These are phyloP conservation scores for Pelargonium nanum DNA, from an alignment of 345 rosid species.

Conservation along the genomic window DNA sequence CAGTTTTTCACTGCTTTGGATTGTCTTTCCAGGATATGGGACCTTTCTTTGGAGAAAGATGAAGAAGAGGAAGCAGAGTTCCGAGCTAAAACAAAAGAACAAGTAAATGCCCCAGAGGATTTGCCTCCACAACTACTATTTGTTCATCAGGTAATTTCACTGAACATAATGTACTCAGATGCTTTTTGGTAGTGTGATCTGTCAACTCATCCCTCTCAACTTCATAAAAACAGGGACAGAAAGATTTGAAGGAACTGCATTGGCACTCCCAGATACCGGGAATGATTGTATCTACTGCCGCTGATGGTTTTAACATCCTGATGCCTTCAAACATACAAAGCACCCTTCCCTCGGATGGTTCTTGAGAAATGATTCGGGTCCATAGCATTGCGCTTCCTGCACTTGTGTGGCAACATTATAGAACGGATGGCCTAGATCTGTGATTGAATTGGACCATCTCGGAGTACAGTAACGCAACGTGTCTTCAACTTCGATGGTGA, in stretches of 20 bases:
- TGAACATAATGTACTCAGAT: neutral
- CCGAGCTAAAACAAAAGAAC: conserved; percentile 68
- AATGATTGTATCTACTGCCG: conserved; percentile 76
- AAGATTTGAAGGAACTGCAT: conserved; percentile 88
- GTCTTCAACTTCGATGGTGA: too few relatives aligned
- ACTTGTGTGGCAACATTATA: too few relatives aligned
- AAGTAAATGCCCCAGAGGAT: conserved; percentile 72
- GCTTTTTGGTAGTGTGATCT: neutral
- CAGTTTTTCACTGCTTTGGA: neutral
- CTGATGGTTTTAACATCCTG: conserved; percentile 76
- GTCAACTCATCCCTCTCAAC: neutral
- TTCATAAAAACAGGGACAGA: conserved; percentile 61
- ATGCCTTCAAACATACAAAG: conserved; percentile 90
- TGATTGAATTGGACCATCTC: too few relatives aligned
- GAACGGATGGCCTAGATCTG: too few relatives aligned
- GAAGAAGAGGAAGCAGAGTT: conserved; percentile 96
- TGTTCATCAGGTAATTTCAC: conserved; percentile 71
- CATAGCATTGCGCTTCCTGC: neutral
- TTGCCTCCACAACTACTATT: conserved; percentile 91
- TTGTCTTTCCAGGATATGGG: conserved; percentile 65
- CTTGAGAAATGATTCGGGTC: conserved; percentile 10
- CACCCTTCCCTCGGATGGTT: conserved; percentile 57
- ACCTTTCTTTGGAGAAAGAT: conserved; percentile 85
- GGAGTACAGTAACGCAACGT: too few relatives aligned
- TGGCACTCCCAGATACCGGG: conserved; percentile 93